These are phyloP conservation scores for Dryadomyces quercivorus DNA, from an alignment of 2,329 filamentous ascomycete species.

Conservation along the genomic window DNA sequence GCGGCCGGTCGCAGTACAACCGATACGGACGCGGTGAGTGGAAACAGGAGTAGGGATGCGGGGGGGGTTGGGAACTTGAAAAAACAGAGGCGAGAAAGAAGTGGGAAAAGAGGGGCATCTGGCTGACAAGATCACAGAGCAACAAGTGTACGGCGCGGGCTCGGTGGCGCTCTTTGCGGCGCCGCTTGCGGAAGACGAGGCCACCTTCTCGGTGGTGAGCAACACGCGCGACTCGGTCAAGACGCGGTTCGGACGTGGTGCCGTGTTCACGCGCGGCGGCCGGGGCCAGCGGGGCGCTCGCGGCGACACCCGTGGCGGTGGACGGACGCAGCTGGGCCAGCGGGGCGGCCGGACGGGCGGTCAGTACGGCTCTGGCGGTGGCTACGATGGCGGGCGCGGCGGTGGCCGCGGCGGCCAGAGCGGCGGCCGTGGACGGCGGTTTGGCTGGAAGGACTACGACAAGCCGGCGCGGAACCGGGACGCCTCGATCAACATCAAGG, in stretches of 20 bases:
- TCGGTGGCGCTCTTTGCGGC: constrained; percentile 79
- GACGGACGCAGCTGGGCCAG: constrained; percentile 52
- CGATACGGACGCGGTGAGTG: constrained; percentile 76
- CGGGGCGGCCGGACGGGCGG: constrained; percentile 55
- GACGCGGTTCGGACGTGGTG: constrained; percentile 78
- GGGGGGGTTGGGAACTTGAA: neutral
- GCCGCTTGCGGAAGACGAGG: constrained; percentile 88
- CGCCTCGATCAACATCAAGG: constrained; percentile 89
- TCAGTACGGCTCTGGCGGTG: constrained; percentile 37
- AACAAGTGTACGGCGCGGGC: constrained; percentile 92
- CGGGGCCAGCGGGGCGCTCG: constrained; percentile 67
- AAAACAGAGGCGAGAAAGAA: neutral
- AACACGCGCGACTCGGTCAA: constrained; percentile 81
- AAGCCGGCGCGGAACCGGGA: constrained; percentile 95
- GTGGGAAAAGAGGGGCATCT: neutral
- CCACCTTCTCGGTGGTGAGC: constrained; percentile 95
- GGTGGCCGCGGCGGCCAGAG: constrained; percentile 58
- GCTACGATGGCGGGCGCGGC: constrained; percentile 36
- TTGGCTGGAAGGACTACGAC: constrained; percentile 98
- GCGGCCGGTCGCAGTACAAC: constrained; percentile 79
- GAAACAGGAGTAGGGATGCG: neutral
- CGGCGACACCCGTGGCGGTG: constrained; percentile 44
- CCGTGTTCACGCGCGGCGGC: constrained; percentile 70
- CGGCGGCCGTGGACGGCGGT: constrained; percentile 68
- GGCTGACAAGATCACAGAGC: constrained; percentile 44